These are phyloP conservation scores for Starmerella bombi DNA, from an alignment of 805 yeast species.

Conservation along the genomic window DNA sequence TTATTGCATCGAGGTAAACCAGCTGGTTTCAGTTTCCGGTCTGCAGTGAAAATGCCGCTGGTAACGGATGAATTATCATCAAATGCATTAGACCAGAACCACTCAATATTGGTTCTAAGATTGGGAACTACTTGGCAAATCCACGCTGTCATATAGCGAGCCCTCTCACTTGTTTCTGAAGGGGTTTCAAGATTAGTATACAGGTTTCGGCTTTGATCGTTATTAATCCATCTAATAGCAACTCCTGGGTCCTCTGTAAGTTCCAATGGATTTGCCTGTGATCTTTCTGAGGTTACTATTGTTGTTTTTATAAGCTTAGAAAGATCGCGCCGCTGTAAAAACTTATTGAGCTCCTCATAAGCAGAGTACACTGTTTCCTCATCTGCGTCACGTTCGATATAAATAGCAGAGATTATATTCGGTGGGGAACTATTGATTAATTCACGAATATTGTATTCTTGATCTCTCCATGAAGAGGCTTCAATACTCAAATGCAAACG, in stretches of 20 bases:
- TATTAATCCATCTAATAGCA: slow-evolving; percentile 6
- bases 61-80: background rate
- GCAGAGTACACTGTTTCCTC: background rate
- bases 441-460: slow-evolving; percentile 2
- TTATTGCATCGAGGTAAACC: slow-evolving; percentile 11
- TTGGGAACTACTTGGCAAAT: slow-evolving; percentile 30
- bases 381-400: slow-evolving; percentile 4
- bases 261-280: slow-evolving; percentile 12
- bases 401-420: background rate
- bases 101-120: slow-evolving; percentile 6
- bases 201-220: slow-evolving; percentile 2
- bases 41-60: slow-evolving; percentile 7
- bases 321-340: background rate
- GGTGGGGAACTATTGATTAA: slow-evolving; percentile 7
- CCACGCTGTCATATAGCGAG: slow-evolving; percentile 30
- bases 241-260: slow-evolving; percentile 1
- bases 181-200: slow-evolving; percentile 13
- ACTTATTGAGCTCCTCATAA: slow-evolving; percentile 1
- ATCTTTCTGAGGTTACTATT: background rate
- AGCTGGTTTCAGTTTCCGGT: slow-evolving; percentile 15
- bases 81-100: slow-evolving; percentile 26
- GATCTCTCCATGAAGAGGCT: slow-evolving; percentile 32
- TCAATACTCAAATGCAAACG: slow-evolving; percentile 50
- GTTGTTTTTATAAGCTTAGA: background rate
- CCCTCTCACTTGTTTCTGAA: slow-evolving; percentile 8